Evolutionary conservation across 352 stramenopile genomes (phyloP).

Genomic region (Globisporangium echinulatum): DNA sequence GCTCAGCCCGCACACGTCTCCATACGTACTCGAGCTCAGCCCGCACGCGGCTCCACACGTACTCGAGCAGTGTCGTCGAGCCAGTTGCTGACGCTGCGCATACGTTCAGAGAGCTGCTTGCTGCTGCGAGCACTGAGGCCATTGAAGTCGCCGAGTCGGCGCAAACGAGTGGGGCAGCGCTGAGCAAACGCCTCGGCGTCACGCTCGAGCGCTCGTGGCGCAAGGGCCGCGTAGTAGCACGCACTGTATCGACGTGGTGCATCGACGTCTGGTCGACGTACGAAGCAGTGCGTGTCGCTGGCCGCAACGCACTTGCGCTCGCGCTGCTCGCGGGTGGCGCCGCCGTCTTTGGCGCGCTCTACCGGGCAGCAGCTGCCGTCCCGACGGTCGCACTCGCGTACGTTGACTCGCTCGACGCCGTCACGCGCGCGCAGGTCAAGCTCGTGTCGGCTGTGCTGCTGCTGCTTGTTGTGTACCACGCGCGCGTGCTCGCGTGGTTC

Average conservation of each 20-base stretch:
- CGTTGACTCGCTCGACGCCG: constrained; percentile 28
- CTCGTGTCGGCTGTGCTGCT: constrained; percentile 20
- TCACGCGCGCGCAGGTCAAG: constrained; percentile 39
- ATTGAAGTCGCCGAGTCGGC: background rate
- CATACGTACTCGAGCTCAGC: no score
- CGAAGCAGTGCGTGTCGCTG: constrained; percentile 27
- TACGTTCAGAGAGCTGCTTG: background rate
- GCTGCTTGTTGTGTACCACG: constrained; percentile 20
- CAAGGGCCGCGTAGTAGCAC: background rate
- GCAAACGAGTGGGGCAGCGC: background rate
- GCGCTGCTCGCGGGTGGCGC: constrained; percentile 16
- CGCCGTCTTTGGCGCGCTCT: constrained; percentile 23
- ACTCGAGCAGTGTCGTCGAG: background rate
- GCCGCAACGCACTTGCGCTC: constrained; percentile 19
- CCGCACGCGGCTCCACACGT: no score
- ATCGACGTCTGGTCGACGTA: constrained; percentile 21
- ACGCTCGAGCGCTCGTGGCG: background rate
- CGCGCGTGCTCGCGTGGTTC: constrained; percentile 32
- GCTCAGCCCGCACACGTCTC: no score
- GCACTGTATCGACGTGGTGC: constrained; percentile 2
- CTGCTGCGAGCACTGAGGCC: background rate
- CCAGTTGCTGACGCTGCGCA: background rate
- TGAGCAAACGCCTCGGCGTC: background rate
- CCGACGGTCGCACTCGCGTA: constrained; percentile 21
- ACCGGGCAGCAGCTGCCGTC: constrained; percentile 18